Conservation (phyloP, 495 filamentous ascomycete genomes). For the Parathielavia appendiculata region DNA sequence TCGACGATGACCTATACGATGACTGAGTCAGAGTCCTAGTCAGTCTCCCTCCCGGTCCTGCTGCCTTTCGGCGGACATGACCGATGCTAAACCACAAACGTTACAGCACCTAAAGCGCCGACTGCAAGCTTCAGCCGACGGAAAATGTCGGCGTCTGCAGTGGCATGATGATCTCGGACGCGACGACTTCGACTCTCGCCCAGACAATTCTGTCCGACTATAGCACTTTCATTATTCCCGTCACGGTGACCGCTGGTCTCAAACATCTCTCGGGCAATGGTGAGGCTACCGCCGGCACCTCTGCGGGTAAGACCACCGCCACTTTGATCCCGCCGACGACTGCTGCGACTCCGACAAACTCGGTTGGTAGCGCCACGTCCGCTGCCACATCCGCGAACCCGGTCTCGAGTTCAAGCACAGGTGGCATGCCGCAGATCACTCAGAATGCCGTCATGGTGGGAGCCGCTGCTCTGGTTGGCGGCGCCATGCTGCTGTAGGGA, state of each 20-base stretch:
- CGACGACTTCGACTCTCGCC: background rate
- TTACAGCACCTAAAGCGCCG: background rate
- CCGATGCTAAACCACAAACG: background rate
- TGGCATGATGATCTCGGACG: background rate
- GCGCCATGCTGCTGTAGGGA: slow-evolving; percentile 24
- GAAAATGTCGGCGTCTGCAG: background rate
- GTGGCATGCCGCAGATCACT: slow-evolving; percentile 33
- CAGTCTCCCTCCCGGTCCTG: background rate
- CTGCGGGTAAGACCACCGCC: background rate
- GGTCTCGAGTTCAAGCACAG: slow-evolving; percentile 27
- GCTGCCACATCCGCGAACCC: slow-evolving; percentile 7
- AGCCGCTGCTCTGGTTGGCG: slow-evolving; percentile 27
- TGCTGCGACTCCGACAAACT: slow-evolving; percentile 20
- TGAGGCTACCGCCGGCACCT: background rate
- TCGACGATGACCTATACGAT: slow-evolving; percentile 25
- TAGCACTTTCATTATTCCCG: slow-evolving; percentile 13
- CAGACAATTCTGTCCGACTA: background rate
- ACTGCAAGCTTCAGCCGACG: slow-evolving; percentile 8
- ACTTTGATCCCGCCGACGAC: background rate
- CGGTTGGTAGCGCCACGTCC: slow-evolving; percentile 5
- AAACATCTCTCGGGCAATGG: slow-evolving; percentile 13
- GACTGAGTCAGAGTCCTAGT: background rate
- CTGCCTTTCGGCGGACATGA: background rate
- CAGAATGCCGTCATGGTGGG: slow-evolving; percentile 29
- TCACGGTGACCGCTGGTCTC: slow-evolving; percentile 34